Base-by-base conservation (phyloP, 106 monocot genomes). In the Platanthera zijinensis region DNA sequence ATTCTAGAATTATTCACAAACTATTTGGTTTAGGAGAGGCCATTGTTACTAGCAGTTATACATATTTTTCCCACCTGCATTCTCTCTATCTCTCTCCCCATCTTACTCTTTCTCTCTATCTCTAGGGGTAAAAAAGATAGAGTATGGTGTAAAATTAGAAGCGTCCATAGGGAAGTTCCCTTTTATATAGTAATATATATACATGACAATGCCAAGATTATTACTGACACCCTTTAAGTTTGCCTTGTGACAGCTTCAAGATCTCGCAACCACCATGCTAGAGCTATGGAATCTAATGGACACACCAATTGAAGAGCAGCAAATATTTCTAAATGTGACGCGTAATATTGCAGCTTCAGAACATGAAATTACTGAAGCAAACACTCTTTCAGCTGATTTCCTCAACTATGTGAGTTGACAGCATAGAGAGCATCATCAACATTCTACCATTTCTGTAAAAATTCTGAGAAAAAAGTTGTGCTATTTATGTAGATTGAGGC, bases 241-340 rank as follows among this genome's bases (percentile, higher is more conserved):
- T 71, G 39, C 39, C 39, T 39, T 39, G 39, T 13, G 25, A 6
- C 81, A 90, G 90, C 84, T 91, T 76, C 88, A 91, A 91, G 91
- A 91, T 84, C 82, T 91, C 62, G 86, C 88, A 5, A 74, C 82
- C 61, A 80, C 78, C 5, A 80, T 91, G 84, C 52, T 91, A 71
- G 91, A 84, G 51, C 53, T 91, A 17, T 91, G 91, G 91, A 74
- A 86, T 79, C 48, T 91, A 49, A 88, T 91, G 91, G 91, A 91
- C 48, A 88, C 91, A 72, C 88, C 91, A 52, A 57, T 75, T 5
- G 86, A 91, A 76, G 91, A 91, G 80, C 91, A 91, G 51, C 88
- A 91, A 48, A 10, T 61, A 10, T 91, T 86, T 80, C 85, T 81
- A 28, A 86, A 78, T 53, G 80, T 87, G 10, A 90, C 90, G 46